Evolutionary conservation across 805 yeast genomes (phyloP).

Genomic region (Candida odintsovae): DNA sequence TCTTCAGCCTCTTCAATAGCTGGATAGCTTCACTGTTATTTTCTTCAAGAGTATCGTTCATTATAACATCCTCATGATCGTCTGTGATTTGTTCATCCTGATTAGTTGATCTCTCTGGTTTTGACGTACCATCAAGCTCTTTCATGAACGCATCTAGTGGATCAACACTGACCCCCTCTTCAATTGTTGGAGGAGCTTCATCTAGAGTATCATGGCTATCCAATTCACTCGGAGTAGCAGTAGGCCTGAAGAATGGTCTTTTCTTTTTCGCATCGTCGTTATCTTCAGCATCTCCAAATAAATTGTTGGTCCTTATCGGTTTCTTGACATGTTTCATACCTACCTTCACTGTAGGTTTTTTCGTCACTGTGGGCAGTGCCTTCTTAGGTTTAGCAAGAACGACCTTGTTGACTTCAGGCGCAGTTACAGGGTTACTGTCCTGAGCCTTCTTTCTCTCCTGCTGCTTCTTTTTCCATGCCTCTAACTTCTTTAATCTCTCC

Average conservation of each 20-base stretch:
- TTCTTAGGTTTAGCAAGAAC: neutral
- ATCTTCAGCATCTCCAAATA: conserved; percentile 27
- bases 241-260: conserved; percentile 18
- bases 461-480: conserved; percentile 48
- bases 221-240: conserved; percentile 1
- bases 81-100: neutral
- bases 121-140: conserved; percentile 3
- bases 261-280: conserved; percentile 21
- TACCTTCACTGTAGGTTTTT: neutral
- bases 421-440: conserved; percentile 1
- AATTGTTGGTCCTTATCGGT: conserved; percentile 9
- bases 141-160: conserved; percentile 44
- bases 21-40: conserved; percentile 30
- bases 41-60: conserved; percentile 22
- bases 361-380: neutral
- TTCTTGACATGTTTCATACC: neutral
- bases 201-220: neutral
- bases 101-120: neutral
- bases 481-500: conserved; percentile 35
- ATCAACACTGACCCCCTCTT: conserved; percentile 29
- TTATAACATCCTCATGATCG: conserved; percentile 22
- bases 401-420: conserved; percentile 5
- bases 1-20: conserved; percentile 33
- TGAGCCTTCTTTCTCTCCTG: conserved; percentile 20
- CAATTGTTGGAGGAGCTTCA: conserved; percentile 6